A percentile compares a stretch with the other conserved stretches of the same genome.
Evolutionary conservation across 1,284 basidiomycete species (phyloP).

Genomic region (Amylostereum areolatum): DNA sequence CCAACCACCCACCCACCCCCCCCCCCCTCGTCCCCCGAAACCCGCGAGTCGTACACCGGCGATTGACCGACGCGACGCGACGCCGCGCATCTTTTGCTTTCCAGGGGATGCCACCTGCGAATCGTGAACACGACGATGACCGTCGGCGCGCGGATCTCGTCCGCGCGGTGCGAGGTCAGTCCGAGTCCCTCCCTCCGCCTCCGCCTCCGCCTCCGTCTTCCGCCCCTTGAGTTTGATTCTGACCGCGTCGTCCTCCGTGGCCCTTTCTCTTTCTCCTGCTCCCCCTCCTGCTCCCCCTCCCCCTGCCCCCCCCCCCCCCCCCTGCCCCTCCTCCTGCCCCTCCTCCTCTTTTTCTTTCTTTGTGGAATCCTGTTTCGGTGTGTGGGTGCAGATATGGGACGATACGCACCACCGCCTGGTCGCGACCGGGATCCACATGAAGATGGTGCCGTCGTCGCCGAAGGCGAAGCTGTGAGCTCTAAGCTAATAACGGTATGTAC

Average conservation of each 20-base stretch:
- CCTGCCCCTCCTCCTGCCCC: neutral
- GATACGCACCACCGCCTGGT: constrained; percentile 42
- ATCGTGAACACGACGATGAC: constrained; percentile 42
- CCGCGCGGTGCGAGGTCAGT: constrained; percentile 42
- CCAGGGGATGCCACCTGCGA: constrained; percentile 43
- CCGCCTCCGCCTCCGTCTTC: no score
- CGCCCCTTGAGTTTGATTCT: no score
- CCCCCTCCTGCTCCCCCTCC: no score
- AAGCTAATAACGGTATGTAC: no score
- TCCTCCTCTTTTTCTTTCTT: no score
- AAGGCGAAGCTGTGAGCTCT: constrained; percentile 6
- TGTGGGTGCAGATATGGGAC: constrained; percentile 47
- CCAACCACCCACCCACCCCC: no score
- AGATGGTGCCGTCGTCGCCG: constrained; percentile 39
- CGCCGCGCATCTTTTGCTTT: neutral
- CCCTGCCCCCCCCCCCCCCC: no score
- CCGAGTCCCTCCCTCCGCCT: no score
- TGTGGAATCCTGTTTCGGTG: no score
- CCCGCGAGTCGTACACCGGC: neutral
- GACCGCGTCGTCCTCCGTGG: no score
- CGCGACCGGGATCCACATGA: constrained; percentile 48
- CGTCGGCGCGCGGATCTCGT: constrained; percentile 33
- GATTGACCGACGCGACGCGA: no score
- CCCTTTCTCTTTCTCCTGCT: neutral
- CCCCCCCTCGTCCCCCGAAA: neutral